These are phyloP conservation scores for Coemansia sp. DNA, from an alignment of 192 early-diverging fungal species.

Conservation along the genomic window DNA sequence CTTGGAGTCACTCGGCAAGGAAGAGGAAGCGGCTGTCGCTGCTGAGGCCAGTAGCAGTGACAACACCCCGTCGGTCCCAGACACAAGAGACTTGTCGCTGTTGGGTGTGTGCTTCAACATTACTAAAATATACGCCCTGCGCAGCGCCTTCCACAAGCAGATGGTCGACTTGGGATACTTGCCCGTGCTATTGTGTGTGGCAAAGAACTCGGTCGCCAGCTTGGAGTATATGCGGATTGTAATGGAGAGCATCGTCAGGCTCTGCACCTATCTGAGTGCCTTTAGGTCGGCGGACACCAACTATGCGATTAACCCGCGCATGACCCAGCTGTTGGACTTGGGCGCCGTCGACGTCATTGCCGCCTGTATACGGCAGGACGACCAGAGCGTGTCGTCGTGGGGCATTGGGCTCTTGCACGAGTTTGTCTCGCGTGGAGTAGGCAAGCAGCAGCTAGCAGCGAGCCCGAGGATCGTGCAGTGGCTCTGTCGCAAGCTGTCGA, in stretches of 20 bases:
- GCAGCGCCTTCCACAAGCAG: slow-evolving; percentile 17
- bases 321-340: slow-evolving; percentile 27
- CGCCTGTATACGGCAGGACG: slow-evolving; percentile 33
- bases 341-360: slow-evolving; percentile 36
- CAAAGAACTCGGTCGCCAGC: slow-evolving; percentile 15
- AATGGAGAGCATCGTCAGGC: slow-evolving; percentile 46
- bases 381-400: slow-evolving; percentile 50
- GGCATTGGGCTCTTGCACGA: slow-evolving; percentile 52
- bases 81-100: slow-evolving; percentile 4
- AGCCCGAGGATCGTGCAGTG: slow-evolving; percentile 31
- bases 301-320: slow-evolving; percentile 14
- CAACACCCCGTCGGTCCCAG: too few relatives aligned
- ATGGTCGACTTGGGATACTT: slow-evolving; percentile 34
- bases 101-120: slow-evolving; percentile 19
- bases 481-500: slow-evolving; percentile 42
- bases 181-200: slow-evolving; percentile 35
- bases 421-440: slow-evolving; percentile 44
- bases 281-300: background rate
- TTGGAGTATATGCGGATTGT: slow-evolving; percentile 29
- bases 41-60: background rate
- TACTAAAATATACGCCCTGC: slow-evolving; percentile 26
- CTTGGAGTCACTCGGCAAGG: slow-evolving; percentile 7
- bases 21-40: background rate
- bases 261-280: slow-evolving; percentile 36
- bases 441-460: slow-evolving; percentile 25